Percentiles rank a stretch among this genome's conserved stretches.
Conservation (phyloP, 164 flowering plant genomes). For the Magnolia kwangsiensis region DNA sequence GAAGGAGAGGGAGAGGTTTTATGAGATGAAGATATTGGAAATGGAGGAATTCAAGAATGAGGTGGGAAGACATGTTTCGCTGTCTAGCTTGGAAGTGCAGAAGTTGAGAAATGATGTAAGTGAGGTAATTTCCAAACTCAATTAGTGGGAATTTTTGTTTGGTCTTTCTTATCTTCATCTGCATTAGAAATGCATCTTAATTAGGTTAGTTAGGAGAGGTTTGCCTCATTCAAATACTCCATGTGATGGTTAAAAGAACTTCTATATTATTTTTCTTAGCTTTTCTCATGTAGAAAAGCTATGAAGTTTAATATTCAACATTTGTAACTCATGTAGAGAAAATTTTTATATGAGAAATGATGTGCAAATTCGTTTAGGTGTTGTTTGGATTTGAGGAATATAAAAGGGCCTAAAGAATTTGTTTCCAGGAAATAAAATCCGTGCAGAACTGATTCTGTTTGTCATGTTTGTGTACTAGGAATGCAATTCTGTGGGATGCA, state of each 20-base stretch:
- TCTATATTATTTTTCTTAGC: background rate
- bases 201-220: background rate
- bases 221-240: background rate
- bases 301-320: too few relatives aligned
- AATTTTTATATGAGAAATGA: background rate
- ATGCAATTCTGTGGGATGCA: too few relatives aligned
- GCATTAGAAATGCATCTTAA: background rate
- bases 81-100: constrained; percentile 23
- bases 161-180: background rate
- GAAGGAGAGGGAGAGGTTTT: constrained; percentile 43
- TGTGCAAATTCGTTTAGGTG: too few relatives aligned
- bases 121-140: constrained; percentile 30
- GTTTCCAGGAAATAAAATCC: too few relatives aligned
- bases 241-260: background rate
- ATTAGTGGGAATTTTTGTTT: background rate
- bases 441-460: too few relatives aligned
- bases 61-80: constrained; percentile 21
- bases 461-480: too few relatives aligned
- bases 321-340: background rate
- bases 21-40: constrained; percentile 29
- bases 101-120: constrained; percentile 24
- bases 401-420: too few relatives aligned
- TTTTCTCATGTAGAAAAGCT: background rate
- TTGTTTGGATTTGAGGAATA: too few relatives aligned
- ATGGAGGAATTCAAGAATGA: constrained; percentile 41